phyloP scores from a whole-genome alignment of 495 filamentous ascomycete genomes.

The Rusavskia elegans region DNA sequence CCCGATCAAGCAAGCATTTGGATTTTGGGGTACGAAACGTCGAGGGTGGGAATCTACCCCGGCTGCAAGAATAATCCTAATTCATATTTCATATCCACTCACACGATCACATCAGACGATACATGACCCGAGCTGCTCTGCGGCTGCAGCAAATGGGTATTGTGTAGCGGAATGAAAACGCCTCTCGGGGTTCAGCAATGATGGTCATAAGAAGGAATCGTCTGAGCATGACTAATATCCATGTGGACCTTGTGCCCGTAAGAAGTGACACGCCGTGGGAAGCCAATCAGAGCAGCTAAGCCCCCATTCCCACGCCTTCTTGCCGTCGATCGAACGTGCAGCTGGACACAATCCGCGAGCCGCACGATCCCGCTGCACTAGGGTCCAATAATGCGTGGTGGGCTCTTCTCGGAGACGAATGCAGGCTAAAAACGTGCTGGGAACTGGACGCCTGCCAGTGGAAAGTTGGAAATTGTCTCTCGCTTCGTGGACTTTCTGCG shows the following conservation, averaged over 20 bases:
- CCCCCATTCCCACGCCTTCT: neutral
- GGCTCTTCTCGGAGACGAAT: neutral
- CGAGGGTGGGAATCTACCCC: too few relatives aligned
- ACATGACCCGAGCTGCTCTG: neutral
- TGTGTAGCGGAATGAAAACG: too few relatives aligned
- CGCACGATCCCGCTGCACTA: conserved; percentile 1
- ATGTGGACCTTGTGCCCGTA: neutral
- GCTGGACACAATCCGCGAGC: neutral
- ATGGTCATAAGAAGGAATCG: neutral
- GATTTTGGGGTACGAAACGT: too few relatives aligned
- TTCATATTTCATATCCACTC: neutral
- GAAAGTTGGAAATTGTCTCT: too few relatives aligned
- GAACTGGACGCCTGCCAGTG: neutral
- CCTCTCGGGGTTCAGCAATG: neutral
- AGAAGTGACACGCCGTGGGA: neutral
- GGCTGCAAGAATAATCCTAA: too few relatives aligned
- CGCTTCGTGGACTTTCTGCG: too few relatives aligned
- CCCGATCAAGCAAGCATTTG: neutral
- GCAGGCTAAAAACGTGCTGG: neutral
- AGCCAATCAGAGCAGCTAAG: neutral
- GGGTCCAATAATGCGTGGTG: neutral
- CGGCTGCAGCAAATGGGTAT: too few relatives aligned
- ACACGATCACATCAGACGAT: neutral
- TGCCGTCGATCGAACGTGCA: neutral
- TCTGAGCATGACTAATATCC: neutral